Evolutionary conservation across 2,329 filamentous ascomycete species (phyloP), one percentile per base, ranked within the genome.

Genomic region (Penicillium occitanis): DNA sequence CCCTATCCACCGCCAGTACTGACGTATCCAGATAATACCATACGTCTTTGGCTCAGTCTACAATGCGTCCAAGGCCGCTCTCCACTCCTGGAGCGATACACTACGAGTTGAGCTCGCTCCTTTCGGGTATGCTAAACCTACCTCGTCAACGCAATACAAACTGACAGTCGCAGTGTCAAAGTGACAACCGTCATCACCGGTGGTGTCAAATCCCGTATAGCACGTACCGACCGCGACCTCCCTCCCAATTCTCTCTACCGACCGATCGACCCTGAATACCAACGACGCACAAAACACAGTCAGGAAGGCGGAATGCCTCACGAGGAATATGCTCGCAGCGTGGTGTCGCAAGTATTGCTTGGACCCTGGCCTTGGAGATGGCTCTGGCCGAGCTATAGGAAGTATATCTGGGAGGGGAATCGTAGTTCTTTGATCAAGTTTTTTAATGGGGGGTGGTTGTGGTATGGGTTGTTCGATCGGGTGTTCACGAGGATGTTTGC

Each of bases 171-270:
- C 19, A 83, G 81, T 13, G 81, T 85, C 67, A 78, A 81, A 46
- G 82, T 87, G 42, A 82, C 81, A 65, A 83, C 84, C 2, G 77
- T 85, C 35, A 79, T 88, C 6, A 88, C 87, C 1, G 87, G 87
- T 10, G 86, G 87, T 10, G 86, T 89, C 37, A 82, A 84, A 72
- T 84, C 82, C 50, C 85, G 85, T 37, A 87, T 89, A 69, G 83
- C 85, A 3, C 80, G 86, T n/a, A 80, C 77, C 5, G 73, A 84
- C 14, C 79, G 85, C 30, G 73, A 75, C 4, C 72, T 89, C 8
- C 76, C 78, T 1, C 74, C 78, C 8, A 78, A 80, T 55, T 85
- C 82, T 0, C 76, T 86, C 25, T 88, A 87, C 71, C 69, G 81
- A 25, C 83, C 85, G 0, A 77, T 88, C 37, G 77, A 81, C 50